phyloP scores from a whole-genome alignment of 2,329 filamentous ascomycete genomes.

The Aspergillus carbonarius region DNA sequence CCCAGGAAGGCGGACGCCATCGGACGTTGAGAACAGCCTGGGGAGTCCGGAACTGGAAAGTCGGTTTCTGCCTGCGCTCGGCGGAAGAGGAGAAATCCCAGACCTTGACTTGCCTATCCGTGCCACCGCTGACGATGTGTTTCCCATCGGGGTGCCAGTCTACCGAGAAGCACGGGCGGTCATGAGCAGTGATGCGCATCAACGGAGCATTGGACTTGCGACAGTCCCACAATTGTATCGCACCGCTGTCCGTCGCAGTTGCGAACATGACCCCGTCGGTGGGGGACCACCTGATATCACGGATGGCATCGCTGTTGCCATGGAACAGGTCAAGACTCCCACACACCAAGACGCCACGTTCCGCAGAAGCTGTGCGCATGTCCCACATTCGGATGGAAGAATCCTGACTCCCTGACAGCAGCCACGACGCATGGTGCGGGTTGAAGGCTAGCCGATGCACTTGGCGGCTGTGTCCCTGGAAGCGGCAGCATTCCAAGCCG shows the following conservation, averaged over 20 bases:
- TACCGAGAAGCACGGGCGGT: slow-evolving; percentile 60
- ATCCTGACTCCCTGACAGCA: slow-evolving; percentile 66
- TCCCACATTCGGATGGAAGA: slow-evolving; percentile 65
- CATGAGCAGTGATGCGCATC: slow-evolving; percentile 62
- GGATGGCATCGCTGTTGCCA: slow-evolving; percentile 60
- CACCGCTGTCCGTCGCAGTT: slow-evolving; percentile 63
- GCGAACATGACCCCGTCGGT: slow-evolving; percentile 63
- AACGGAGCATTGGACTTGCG: slow-evolving; percentile 57
- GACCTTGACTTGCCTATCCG: slow-evolving; percentile 62
- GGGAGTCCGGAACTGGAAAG: slow-evolving; percentile 59
- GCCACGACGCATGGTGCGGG: slow-evolving; percentile 58
- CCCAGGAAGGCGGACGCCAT: slow-evolving; percentile 62
- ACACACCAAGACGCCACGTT: slow-evolving; percentile 52
- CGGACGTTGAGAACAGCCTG: slow-evolving; percentile 62
- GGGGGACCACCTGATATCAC: slow-evolving; percentile 66
- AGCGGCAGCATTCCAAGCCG: slow-evolving; percentile 59
- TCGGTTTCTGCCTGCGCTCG: slow-evolving; percentile 58
- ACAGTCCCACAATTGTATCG: slow-evolving; percentile 64
- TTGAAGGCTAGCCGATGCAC: slow-evolving; percentile 67
- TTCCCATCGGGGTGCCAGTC: slow-evolving; percentile 69
- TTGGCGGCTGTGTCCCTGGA: slow-evolving; percentile 65
- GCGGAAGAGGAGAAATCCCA: slow-evolving; percentile 62
- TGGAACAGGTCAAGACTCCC: slow-evolving; percentile 56
- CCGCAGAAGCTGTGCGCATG: slow-evolving; percentile 53
- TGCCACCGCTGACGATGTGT: slow-evolving; percentile 62